phyloP scores from a whole-genome alignment of 1,284 basidiomycete genomes.

The Nidula niveotomentosa region DNA sequence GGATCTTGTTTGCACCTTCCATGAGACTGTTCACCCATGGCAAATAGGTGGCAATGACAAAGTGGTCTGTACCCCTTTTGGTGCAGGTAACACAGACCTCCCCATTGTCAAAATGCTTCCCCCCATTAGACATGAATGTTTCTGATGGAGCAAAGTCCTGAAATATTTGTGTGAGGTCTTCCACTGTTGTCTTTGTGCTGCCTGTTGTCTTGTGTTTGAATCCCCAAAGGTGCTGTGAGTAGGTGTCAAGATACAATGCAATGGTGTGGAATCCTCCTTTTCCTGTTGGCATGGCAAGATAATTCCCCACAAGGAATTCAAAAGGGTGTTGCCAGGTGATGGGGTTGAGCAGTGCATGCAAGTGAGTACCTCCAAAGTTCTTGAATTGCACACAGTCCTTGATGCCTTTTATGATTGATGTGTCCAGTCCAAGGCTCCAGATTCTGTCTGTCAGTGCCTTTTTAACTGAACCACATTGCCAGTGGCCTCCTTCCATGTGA shows the following conservation, averaged over 20 bases:
- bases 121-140: slow-evolving; percentile 32
- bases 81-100: slow-evolving; percentile 23
- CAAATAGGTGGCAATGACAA: slow-evolving; percentile 26
- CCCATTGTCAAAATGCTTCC: slow-evolving; percentile 32
- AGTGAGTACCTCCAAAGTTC: slow-evolving; percentile 8
- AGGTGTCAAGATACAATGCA: slow-evolving; percentile 23
- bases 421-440: slow-evolving; percentile 24
- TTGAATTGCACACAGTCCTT: slow-evolving; percentile 17
- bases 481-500: slow-evolving; percentile 24
- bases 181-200: slow-evolving; percentile 19
- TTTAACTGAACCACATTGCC: slow-evolving; percentile 24
- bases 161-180: slow-evolving; percentile 17
- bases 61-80: slow-evolving; percentile 10
- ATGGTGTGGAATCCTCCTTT: slow-evolving; percentile 28
- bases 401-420: slow-evolving; percentile 23
- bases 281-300: slow-evolving; percentile 27
- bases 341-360: slow-evolving; percentile 28
- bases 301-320: slow-evolving; percentile 30
- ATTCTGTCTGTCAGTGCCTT: slow-evolving; percentile 18
- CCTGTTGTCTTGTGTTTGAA: slow-evolving; percentile 21
- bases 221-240: slow-evolving; percentile 23
- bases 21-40: slow-evolving; percentile 33
- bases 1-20: slow-evolving; percentile 25
- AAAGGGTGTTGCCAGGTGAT: slow-evolving; percentile 30
- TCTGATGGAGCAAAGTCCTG: slow-evolving; percentile 17